phyloP scores from a whole-genome alignment of 805 yeast species.

The Tetrapisispora namnaoensis region DNA sequence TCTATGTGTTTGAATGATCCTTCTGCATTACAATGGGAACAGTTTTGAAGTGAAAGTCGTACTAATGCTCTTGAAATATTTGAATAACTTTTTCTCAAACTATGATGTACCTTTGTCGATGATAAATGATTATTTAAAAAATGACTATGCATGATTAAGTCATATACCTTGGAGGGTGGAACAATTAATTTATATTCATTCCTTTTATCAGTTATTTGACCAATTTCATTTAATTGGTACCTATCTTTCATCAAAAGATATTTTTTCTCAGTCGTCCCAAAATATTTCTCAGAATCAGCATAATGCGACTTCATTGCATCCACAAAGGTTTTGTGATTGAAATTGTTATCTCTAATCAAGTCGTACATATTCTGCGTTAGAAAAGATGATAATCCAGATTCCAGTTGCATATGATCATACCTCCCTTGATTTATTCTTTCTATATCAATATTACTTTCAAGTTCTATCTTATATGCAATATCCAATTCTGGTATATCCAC shows the following conservation, averaged over 20 bases:
- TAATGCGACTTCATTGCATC: background rate
- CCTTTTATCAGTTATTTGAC: slow-evolving; percentile 18
- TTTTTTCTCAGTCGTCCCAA: slow-evolving; percentile 11
- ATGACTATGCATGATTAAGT: slow-evolving; percentile 25
- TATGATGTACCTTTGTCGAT: slow-evolving; percentile 12
- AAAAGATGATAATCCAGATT: slow-evolving; percentile 18
- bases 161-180: slow-evolving; percentile 24
- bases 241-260: slow-evolving; percentile 16
- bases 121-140: slow-evolving; percentile 23
- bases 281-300: background rate
- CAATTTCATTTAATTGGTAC: slow-evolving; percentile 13
- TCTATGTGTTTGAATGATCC: slow-evolving; percentile 7
- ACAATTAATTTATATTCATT: slow-evolving; percentile 18
- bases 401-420: slow-evolving; percentile 13
- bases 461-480: slow-evolving; percentile 10
- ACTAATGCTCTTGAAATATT: slow-evolving; percentile 21
- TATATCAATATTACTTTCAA: slow-evolving; percentile 8
- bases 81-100: slow-evolving; percentile 16
- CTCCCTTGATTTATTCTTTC: slow-evolving; percentile 18
- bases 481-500: slow-evolving; percentile 7
- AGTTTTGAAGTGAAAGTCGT: slow-evolving; percentile 15
- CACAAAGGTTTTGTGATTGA: slow-evolving; percentile 15
- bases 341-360: slow-evolving; percentile 13
- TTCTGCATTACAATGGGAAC: slow-evolving; percentile 24
- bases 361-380: slow-evolving; percentile 21